phyloP scores from a whole-genome alignment of 2,329 filamentous ascomycete genomes.

The Diplodia mutila region DNA sequence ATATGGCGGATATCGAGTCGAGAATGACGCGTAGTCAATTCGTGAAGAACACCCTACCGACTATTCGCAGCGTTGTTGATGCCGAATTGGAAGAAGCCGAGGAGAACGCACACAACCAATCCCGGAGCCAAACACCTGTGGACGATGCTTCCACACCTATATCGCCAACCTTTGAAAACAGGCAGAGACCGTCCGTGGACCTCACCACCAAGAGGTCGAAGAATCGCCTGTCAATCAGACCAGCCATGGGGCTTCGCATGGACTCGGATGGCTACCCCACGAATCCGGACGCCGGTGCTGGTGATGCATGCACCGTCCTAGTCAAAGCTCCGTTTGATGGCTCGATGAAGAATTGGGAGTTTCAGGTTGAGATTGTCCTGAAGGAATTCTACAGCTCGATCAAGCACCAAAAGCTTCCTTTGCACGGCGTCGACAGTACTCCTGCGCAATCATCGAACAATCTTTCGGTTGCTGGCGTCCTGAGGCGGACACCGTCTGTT shows the following conservation, averaged over 20 bases:
- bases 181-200: slow-evolving; percentile 12
- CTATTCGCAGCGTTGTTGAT: slow-evolving; percentile 76
- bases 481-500: slow-evolving; percentile 86
- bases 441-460: slow-evolving; percentile 52
- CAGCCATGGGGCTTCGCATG: slow-evolving; percentile 30
- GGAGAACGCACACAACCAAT: slow-evolving; percentile 28
- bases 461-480: slow-evolving; percentile 70
- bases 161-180: slow-evolving; percentile 18
- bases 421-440: slow-evolving; percentile 69
- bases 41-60: slow-evolving; percentile 93
- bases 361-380: slow-evolving; percentile 84
- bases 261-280: slow-evolving; percentile 40
- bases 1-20: slow-evolving; percentile 90
- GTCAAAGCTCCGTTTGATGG: slow-evolving; percentile 79
- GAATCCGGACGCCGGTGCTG: slow-evolving; percentile 41
- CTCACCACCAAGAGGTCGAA: slow-evolving; percentile 29
- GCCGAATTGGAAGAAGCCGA: slow-evolving; percentile 41
- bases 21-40: slow-evolving; percentile 97
- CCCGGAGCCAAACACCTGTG: slow-evolving; percentile 3
- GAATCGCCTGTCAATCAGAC: slow-evolving; percentile 34
- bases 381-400: slow-evolving; percentile 93
- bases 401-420: slow-evolving; percentile 79
- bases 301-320: slow-evolving; percentile 71
- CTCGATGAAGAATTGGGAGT: slow-evolving; percentile 78
- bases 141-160: slow-evolving; percentile 12